These are phyloP conservation scores for Somion occarium DNA, from an alignment of 1,284 basidiomycete species.

Conservation along the genomic window DNA sequence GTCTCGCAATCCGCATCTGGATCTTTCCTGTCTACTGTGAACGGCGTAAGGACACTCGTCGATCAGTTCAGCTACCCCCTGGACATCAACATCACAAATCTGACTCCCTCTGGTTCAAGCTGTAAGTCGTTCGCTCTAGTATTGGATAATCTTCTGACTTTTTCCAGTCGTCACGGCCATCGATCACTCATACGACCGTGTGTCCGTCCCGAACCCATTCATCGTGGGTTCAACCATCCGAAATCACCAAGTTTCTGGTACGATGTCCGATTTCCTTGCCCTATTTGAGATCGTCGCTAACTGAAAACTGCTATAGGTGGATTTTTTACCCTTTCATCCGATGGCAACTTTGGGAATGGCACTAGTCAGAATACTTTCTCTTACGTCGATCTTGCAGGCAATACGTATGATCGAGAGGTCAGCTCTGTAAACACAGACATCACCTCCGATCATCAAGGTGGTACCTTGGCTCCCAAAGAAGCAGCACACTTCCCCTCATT, in stretches of 20 bases:
- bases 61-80: conserved; percentile 67
- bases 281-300: no score
- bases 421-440: conserved; percentile 58
- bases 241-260: conserved; percentile 55
- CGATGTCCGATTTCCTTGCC: conserved; percentile 17
- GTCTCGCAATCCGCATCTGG: conserved; percentile 60
- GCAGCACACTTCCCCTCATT: conserved; percentile 12
- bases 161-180: conserved; percentile 45
- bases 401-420: conserved; percentile 60
- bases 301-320: no score
- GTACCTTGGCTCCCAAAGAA: conserved; percentile 41
- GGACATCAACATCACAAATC: conserved; percentile 50
- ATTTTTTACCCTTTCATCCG: conserved; percentile 42
- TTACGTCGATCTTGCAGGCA: conserved; percentile 54
- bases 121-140: conserved; percentile 37
- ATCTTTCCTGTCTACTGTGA: conserved; percentile 52
- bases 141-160: background rate
- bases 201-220: conserved; percentile 53
- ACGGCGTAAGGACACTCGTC: conserved; percentile 44
- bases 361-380: conserved; percentile 64
- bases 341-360: conserved; percentile 59
- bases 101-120: conserved; percentile 38
- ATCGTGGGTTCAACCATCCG: conserved; percentile 51
- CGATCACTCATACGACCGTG: conserved; percentile 66
- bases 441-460: conserved; percentile 52